Percentiles rank a stretch among this genome's conserved stretches.
Evolutionary conservation across 352 stramenopile genomes (phyloP).

Genomic region (Globisporangium megalacanthum): DNA sequence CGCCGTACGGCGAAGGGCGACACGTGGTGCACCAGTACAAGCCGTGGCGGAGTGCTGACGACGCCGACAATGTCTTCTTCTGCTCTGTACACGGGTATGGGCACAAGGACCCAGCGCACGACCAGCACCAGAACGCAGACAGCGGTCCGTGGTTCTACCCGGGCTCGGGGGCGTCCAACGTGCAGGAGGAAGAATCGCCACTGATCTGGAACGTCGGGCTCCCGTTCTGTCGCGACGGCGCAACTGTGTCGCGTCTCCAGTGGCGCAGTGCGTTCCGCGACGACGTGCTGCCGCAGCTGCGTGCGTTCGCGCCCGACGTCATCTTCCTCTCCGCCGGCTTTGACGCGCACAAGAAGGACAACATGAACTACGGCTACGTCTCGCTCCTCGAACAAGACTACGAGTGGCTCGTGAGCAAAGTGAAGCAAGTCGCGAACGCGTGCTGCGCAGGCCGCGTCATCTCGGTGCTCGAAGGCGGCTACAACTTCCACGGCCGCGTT

Average conservation of each 20-base stretch:
- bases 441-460: constrained; percentile 71
- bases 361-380: constrained; percentile 77
- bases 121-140: constrained; percentile 2
- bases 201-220: constrained; percentile 70
- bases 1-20: constrained; percentile 87
- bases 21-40: constrained; percentile 89
- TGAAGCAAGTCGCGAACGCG: constrained; percentile 71
- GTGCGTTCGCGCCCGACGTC: constrained; percentile 60
- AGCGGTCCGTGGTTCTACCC: constrained; percentile 70
- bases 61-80: constrained; percentile 96
- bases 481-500: constrained; percentile 84
- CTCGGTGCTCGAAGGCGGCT: constrained; percentile 82
- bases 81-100: constrained; percentile 84
- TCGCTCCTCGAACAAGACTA: constrained; percentile 80
- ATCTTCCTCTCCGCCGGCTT: constrained; percentile 83
- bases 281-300: constrained; percentile 47
- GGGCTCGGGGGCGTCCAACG: constrained; percentile 47
- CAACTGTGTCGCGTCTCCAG: constrained; percentile 55
- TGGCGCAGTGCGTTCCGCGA: constrained; percentile 76
- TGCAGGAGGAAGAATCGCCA: constrained; percentile 22
- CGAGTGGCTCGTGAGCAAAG: constrained; percentile 69
- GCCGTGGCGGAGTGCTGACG: constrained; percentile 94
- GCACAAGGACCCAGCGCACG: constrained; percentile 60
- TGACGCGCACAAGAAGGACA: constrained; percentile 74
- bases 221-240: constrained; percentile 39